Base-by-base conservation (phyloP, 2,329 filamentous ascomycete genomes). In the Onygenales sp. region DNA sequence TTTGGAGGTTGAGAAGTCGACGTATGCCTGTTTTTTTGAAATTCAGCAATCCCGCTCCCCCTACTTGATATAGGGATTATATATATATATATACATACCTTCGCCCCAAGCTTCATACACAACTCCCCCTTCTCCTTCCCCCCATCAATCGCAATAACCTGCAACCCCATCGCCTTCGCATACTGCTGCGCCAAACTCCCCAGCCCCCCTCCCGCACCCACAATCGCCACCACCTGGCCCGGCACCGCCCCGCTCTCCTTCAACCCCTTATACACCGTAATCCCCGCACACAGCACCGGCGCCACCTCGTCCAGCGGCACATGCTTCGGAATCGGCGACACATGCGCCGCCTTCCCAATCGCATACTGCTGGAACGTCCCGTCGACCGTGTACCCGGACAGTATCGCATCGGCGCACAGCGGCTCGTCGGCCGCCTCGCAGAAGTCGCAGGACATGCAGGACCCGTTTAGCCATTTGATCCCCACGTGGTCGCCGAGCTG, bases 311-410 rank as follows among this genome's bases (percentile, higher is more conserved):
- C 89, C 44, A 95, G 83, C 55, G 82, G 76, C 57, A 85, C 80
- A 13, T 86, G 82, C 71, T 91, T 86, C 60, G 87, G 87, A 59
- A 96, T 85, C 61, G 85, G 83, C 32, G 89, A 88, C 13, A 93
- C 83, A 70, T 95, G 88, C 14, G 86, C 82, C 13, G 89, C 90
- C 72, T 95, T 94, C 61, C 84, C 90, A 61, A 95, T 82, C 69
- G 81, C 83, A 75, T 95, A 96, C 76, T 95, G 84, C 77, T 96
- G 91, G 80, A 96, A 96, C 43, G 85, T 84, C 35, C 91, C 91
- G 68, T 95, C 88, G 67, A 95, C 89, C 4, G 89, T 94, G 79
- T 94, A 95, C 54, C 92, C 92, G 0, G 89, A 94, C 42, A 95
- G 81, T 38, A 80, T 74, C 31, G 87, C 82, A 55, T 87, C 76